Evolutionary conservation across 208 protist genomes (phyloP), one percentile per base, ranked within the genome.

Genomic region (Balamuthia mandrillaris): DNA sequence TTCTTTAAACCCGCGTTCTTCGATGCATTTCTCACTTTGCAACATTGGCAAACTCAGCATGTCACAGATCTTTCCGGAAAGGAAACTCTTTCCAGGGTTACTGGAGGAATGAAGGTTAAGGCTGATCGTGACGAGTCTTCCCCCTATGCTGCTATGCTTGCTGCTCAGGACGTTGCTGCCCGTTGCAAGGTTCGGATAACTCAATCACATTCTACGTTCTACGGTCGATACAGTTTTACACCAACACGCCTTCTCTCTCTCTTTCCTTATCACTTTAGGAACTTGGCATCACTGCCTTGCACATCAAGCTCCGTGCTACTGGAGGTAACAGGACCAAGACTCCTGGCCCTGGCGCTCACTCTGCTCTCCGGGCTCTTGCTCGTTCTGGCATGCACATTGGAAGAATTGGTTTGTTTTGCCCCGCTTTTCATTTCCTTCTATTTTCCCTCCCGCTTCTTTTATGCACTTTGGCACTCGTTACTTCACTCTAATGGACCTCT

Each of bases 101-200:
- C 98, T 77, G 98, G 99, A 88, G 99, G 99, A 90, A 99, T 99
- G 98, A 99, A 99, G 95, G 99, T 99, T 72, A 99, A 99, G 96
- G 98, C 98, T 47, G 98, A 99, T 88, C 96, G 98, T 91, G 99
- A 99, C 94, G 98, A 99, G 94, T 97, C 98, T 44, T 99, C 98
- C 27, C 98, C 99, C 85, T 99, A 99, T 94, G 98, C 98, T 68
- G 98, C 98, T 81, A 99, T 99, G 98, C 95, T 99, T 91, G 99
- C 99, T 75, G 98, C 98, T 61, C 98, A 99, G 94, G 96, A 99
- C 87, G 98, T 99, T 24, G 98, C 97, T 85, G 96, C 94, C 21
- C 92, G 95, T 87, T 98, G 95, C 95, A 94, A 88, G 75, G n/a
- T n/a, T n/a, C n/a, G n/a, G n/a, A n/a, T n/a, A n/a, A n/a, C n/a